Evolutionary conservation across 441 rosid genomes (phyloP), one percentile per base, ranked within the genome.

Genomic region (Eutrema salsugineum): DNA sequence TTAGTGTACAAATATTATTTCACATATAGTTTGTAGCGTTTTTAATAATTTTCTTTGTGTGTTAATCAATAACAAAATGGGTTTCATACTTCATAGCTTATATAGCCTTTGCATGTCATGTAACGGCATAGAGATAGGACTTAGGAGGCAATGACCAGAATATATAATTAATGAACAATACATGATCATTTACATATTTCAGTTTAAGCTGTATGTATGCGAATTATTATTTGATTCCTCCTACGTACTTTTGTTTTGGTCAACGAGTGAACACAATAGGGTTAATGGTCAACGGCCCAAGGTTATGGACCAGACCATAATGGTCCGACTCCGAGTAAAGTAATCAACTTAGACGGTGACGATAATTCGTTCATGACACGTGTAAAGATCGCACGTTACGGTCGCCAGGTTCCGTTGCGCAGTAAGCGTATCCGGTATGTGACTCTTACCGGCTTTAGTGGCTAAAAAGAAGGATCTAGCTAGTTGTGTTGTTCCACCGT

Each of bases 371-470:
- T 15, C 5, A 5, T 7, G 68, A 51, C 63, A 53, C 78, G 73
- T 74, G 9, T 40, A 40, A 36, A 49, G 9, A 58, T 40, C 0
- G 9, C 62, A 53, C 46, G 68, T 54, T 44, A 15, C 38, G 47
- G 20, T 43, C 48, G 61, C 40, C 70, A 69, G 39, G 59, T 69
- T 76, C 12, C 16, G 38, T 53, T 74, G 73, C 78, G 78, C 12
- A 67, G 56, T 67, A 74, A 67, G 33, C 78, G 78, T 75, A 43
- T 53, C 54, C 67, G 57, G 49, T 50, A 17, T 7, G 40, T 59
- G 62, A 53, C 22, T 67, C 57, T 60, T 35, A 44, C 78, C 78
- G 78, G 39, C 42, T 59, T 67, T 67, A 60, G 47, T 75, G 78
- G 73, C 78, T 33, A 49, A 11, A 62, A 28, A 19, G 61, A 58